Base-by-base conservation (phyloP, 169 alveolate species). In the Babesia ovis region DNA sequence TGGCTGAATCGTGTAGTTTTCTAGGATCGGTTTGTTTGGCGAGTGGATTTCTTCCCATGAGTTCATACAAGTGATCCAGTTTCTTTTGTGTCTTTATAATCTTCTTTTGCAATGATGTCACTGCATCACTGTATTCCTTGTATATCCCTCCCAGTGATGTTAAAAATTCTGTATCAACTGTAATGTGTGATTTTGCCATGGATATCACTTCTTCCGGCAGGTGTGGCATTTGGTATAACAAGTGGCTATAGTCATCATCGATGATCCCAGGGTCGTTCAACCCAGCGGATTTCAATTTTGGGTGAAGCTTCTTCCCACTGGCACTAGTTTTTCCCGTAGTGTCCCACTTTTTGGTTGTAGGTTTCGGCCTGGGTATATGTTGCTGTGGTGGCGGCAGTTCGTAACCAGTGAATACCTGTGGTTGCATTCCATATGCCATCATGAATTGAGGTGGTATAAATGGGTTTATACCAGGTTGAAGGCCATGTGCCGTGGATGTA, bases 11-110 rank as follows among this genome's bases (percentile, higher is more conserved):
- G 29, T 39, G 34, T 56, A 34, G 55, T 54, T 71, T 81, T 1
- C 43, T 12, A 16, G 89, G 89, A 29, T 81, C 89, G 18, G 54
- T 46, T n/a, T 29, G 48, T 48, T 81, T 81, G 37, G 43, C 53
- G 18, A 57, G 66, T 25, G 32, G 25, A 25, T 41, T 39, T n/a
- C 59, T 31, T 22, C 89, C 89, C 89, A 81, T 81, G 14, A 16
- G 22, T 3, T 11, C 9, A 27, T 81, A 60, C 55, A 81, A 29
- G 4, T 51, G 55, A 48, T 22, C 59, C 23, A 81, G 64, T 39
- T 81, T 34, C 48, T 48, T 42, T 27, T 66, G 72, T 32, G 54
- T 34, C 48, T 18, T 9, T 20, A 60, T 67, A 12, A 81, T 9
- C 2, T 25, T 42, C 20, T 16, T 48, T 20, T 14, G 34, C 8